phyloP scores from a whole-genome alignment of 2,329 filamentous ascomycete species.

The Xylaria digitata region DNA sequence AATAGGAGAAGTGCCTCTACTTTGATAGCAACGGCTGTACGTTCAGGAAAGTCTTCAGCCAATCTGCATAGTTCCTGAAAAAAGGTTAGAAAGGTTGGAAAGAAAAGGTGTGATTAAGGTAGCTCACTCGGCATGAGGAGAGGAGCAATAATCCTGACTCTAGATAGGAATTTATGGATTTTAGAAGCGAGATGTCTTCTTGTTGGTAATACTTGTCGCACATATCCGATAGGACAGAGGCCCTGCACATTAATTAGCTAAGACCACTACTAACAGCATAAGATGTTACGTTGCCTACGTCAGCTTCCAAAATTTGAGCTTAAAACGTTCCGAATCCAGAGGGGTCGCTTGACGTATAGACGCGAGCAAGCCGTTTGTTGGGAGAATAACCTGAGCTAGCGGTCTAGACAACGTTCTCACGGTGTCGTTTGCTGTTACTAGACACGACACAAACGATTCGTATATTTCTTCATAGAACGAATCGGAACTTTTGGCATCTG shows the following conservation, averaged over 20 bases:
- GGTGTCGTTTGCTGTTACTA: conserved; percentile 63
- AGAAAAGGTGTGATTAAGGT: neutral
- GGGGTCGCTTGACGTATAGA: conserved; percentile 53
- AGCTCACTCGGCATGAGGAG: conserved; percentile 59
- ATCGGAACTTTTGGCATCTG: conserved; percentile 51
- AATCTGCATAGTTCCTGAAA: conserved; percentile 65
- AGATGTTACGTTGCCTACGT: conserved; percentile 55
- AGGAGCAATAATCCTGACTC: conserved; percentile 66
- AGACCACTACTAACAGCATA: conserved; percentile 32
- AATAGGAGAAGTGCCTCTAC: conserved; percentile 73
- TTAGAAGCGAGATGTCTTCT: conserved; percentile 57
- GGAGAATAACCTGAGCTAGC: conserved; percentile 62
- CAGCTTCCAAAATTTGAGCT: conserved; percentile 63
- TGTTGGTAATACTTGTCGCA: conserved; percentile 61
- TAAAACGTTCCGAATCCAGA: conserved; percentile 54
- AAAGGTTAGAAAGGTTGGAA: conserved; percentile 28
- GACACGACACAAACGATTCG: conserved; percentile 64
- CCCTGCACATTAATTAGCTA: conserved; percentile 49
- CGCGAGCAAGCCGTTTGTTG: conserved; percentile 52
- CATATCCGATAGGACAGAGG: conserved; percentile 59
- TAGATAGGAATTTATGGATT: conserved; percentile 66
- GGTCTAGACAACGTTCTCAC: conserved; percentile 61
- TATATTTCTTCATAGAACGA: conserved; percentile 60
- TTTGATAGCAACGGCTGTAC: conserved; percentile 63
- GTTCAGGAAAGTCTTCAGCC: conserved; percentile 65